Percentiles rank a stretch among this genome's conserved stretches.
phyloP scores from a whole-genome alignment of 257 asterid species.

The Fraxinus pennsylvanica region DNA sequence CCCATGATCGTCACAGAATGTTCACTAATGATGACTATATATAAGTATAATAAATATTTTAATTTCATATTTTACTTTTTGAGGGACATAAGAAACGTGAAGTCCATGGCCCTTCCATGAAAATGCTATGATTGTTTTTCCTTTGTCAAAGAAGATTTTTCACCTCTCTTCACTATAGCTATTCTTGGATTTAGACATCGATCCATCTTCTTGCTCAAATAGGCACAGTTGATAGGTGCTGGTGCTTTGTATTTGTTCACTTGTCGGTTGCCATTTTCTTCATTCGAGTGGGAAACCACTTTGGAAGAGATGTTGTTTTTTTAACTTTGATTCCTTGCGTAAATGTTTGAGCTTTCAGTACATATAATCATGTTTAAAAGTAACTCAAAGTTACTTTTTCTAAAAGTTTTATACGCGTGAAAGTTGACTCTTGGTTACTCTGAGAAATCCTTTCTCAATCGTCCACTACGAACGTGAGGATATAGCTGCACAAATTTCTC shows the following conservation, averaged over 20 bases:
- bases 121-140: constrained; percentile 15
- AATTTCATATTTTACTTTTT: neutral
- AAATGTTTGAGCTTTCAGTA: too few species aligned
- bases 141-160: constrained; percentile 30
- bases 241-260: neutral
- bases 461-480: neutral
- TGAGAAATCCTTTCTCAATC: too few species aligned
- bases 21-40: constrained; percentile 22
- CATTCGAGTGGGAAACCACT: neutral
- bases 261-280: constrained; percentile 9
- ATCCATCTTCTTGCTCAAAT: constrained; percentile 27
- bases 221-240: constrained; percentile 14
- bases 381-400: too few species aligned
- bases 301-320: neutral
- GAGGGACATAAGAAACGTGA: constrained; percentile 27
- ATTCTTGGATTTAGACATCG: constrained; percentile 1
- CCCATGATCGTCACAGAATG: constrained; percentile 31
- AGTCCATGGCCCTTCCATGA: constrained; percentile 39
- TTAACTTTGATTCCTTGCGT: too few species aligned
- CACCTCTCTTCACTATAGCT: constrained; percentile 25
- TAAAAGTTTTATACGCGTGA: too few species aligned
- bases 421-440: neutral
- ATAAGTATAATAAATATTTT: neutral
- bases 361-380: neutral
- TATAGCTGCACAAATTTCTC: constrained; percentile 26